Evolutionary conservation across 106 monocot genomes (phyloP).

Genomic region (Iris macrosiphon): DNA sequence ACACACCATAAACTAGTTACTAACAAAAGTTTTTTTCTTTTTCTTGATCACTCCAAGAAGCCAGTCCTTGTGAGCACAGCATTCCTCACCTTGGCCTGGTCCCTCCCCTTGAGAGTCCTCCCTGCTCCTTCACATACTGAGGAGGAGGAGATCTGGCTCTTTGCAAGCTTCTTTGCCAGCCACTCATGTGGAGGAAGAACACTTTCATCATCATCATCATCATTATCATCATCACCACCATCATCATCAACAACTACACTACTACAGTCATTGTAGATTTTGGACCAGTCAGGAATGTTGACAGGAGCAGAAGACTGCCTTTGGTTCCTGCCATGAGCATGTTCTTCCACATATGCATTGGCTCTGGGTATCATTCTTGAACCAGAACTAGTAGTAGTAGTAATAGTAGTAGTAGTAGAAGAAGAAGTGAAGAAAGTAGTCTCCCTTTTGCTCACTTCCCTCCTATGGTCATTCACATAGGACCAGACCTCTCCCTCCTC

Average conservation of each 20-base stretch:
- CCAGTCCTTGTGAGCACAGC: conserved; percentile 65
- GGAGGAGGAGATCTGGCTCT: conserved; percentile 56
- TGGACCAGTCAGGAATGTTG: conserved; percentile 36
- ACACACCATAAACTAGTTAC: not conserved
- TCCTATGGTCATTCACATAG: not conserved
- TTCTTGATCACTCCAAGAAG: conserved; percentile 35
- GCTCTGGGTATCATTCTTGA: conserved; percentile 29
- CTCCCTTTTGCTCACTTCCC: conserved; percentile 1
- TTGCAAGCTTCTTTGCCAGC: conserved; percentile 53
- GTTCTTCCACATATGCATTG: not conserved
- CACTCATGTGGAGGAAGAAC: conserved; percentile 58
- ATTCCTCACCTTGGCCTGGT: conserved; percentile 64
- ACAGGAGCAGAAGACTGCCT: conserved; percentile 50
- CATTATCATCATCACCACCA: conserved; percentile 1
- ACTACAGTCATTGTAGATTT: conserved; percentile 12
- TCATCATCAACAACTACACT: not conserved
- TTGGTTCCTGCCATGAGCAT: not conserved
- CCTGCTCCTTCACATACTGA: conserved; percentile 73
- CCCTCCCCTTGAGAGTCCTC: conserved; percentile 74
- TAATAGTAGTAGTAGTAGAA: conserved; percentile 1
- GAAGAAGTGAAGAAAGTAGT: conserved; percentile 14
- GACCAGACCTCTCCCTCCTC: conserved; percentile 11
- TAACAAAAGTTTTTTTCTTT: not conserved
- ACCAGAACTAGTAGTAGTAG: conserved; percentile 4
- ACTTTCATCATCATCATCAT: conserved; percentile 22